Evolutionary conservation across 2,329 filamentous ascomycete species (phyloP).

Genomic region (Tolypocladium inflatum): DNA sequence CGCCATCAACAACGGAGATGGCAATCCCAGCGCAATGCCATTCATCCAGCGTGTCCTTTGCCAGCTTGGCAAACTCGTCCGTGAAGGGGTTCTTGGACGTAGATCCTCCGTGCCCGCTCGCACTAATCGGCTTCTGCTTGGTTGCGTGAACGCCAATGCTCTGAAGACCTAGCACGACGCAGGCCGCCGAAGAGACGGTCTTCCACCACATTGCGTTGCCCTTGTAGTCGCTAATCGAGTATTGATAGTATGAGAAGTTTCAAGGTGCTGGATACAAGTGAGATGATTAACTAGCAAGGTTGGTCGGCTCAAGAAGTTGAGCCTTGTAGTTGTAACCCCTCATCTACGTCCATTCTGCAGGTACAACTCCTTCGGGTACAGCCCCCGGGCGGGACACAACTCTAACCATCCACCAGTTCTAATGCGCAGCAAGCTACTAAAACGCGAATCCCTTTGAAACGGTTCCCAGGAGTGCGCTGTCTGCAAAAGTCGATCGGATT

Average conservation of each 20-base stretch:
- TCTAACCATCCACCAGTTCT: too few relatives aligned
- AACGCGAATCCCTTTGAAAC: too few relatives aligned
- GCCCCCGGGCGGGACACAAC: too few relatives aligned
- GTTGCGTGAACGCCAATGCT: background rate
- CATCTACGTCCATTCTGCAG: background rate
- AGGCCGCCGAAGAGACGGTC: background rate
- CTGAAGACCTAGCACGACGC: background rate
- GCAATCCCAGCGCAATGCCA: slow-evolving; percentile 18
- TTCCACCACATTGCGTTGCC: background rate
- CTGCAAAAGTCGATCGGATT: too few relatives aligned
- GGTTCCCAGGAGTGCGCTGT: too few relatives aligned
- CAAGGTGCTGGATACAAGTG: background rate
- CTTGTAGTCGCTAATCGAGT: background rate
- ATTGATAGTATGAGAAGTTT: background rate
- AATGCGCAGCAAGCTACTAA: too few relatives aligned
- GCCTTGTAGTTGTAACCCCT: background rate
- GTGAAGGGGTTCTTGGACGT: slow-evolving; percentile 5
- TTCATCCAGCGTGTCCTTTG: slow-evolving; percentile 8
- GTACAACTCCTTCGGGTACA: too few relatives aligned
- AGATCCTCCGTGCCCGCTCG: background rate
- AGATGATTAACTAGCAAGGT: background rate
- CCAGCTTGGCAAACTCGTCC: slow-evolving; percentile 7
- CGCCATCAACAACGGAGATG: slow-evolving; percentile 16
- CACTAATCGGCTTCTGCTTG: background rate
- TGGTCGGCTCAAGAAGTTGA: background rate